phyloP scores from a whole-genome alignment of 441 rosid genomes.

The Arabidopsis hybrid region DNA sequence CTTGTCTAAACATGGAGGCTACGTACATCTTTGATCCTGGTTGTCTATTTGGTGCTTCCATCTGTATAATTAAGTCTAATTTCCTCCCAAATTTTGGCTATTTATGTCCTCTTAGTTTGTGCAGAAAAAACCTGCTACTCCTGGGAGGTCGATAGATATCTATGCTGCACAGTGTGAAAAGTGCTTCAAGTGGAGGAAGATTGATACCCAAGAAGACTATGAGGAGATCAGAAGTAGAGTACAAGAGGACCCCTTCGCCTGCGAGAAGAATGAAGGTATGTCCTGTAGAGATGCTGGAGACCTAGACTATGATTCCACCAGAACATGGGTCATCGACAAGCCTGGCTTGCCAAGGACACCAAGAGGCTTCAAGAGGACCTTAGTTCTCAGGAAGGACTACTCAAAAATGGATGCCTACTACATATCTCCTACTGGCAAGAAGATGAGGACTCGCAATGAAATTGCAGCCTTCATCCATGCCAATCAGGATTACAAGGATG shows the following conservation, averaged over 20 bases:
- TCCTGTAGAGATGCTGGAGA: neutral
- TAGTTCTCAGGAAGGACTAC: neutral
- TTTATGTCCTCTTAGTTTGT: neutral
- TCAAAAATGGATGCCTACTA: neutral
- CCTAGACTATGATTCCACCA: neutral
- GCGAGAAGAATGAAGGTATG: neutral
- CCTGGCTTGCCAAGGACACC: neutral
- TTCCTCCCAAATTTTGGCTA: too few species aligned
- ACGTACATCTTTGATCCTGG: too few species aligned
- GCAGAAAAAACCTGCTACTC: slow-evolving; percentile 45
- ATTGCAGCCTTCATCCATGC: slow-evolving; percentile 63
- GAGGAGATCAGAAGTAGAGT: slow-evolving; percentile 76
- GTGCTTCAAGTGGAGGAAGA: slow-evolving; percentile 82
- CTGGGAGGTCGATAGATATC: slow-evolving; percentile 56
- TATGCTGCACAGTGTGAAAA: slow-evolving; percentile 76
- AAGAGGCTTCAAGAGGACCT: neutral
- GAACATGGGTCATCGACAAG: neutral
- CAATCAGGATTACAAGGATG: slow-evolving; percentile 56
- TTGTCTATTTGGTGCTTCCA: too few species aligned
- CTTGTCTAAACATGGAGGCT: too few species aligned
- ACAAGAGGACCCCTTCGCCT: neutral
- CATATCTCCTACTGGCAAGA: slow-evolving; percentile 31
- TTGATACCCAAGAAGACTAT: slow-evolving; percentile 59
- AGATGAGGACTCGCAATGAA: slow-evolving; percentile 63
- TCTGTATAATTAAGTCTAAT: too few species aligned